Conservation (phyloP, 1,139 yeast species). For the Nadsonia commutata region DNA sequence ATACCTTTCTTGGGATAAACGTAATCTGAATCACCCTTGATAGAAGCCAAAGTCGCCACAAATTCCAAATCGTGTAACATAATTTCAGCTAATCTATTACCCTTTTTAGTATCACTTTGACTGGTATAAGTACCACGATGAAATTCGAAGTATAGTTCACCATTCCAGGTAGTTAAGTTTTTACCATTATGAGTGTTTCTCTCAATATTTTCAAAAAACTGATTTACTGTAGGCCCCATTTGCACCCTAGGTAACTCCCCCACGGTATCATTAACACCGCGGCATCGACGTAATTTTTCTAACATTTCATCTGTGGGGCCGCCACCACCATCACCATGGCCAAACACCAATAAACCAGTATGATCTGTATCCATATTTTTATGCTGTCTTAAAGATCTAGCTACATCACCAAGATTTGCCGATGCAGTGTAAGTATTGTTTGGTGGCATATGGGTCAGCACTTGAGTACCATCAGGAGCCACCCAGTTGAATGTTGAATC, state of each 20-base stretch:
- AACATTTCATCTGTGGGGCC: conserved; percentile 92
- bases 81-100: conserved; percentile 66
- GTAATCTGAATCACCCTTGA: conserved; percentile 33
- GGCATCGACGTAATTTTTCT: conserved; percentile 77
- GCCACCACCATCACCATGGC: conserved; percentile 97
- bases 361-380: conserved; percentile 71
- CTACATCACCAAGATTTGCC: conserved; percentile 86
- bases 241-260: conserved; percentile 70
- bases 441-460: conserved; percentile 95
- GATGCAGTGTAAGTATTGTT: conserved; percentile 88
- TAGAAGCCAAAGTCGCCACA: conserved; percentile 62
- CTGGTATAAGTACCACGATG: conserved; percentile 96
- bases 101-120: conserved; percentile 72
- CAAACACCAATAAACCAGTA: conserved; percentile 60
- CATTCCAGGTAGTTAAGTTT: conserved; percentile 72
- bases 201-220: conserved; percentile 58
- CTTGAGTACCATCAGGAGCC: conserved; percentile 85
- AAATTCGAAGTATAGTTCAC: conserved; percentile 86
- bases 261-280: conserved; percentile 72
- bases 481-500: conserved; percentile 89
- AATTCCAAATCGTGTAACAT: conserved; percentile 76
- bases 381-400: conserved; percentile 65
- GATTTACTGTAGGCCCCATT: conserved; percentile 62
- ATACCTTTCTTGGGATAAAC: conserved; percentile 58
- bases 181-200: conserved; percentile 49